A percentile compares a stretch with the other conserved stretches of the same genome.
Evolutionary conservation across 73 alveolate species (phyloP).

Genomic region (Stentor coeruleus): DNA sequence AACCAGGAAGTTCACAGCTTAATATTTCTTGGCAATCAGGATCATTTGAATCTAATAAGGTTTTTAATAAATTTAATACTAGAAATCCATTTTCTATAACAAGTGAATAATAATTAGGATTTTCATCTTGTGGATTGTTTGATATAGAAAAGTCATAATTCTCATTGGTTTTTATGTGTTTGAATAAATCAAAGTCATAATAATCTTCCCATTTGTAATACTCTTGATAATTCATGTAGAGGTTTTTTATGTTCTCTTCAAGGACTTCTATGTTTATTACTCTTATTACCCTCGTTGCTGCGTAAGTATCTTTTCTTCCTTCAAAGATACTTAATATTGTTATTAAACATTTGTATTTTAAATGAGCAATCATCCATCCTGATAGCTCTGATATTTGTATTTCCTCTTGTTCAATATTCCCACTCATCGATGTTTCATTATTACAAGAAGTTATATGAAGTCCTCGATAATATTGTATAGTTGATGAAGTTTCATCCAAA

Average conservation of each 20-base stretch:
- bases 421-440: background rate
- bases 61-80: constrained; percentile 30
- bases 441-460: constrained; percentile 10
- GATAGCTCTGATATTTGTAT: background rate
- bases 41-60: constrained; percentile 27
- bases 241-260: constrained; percentile 27
- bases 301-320: constrained; percentile 42
- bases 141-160: constrained; percentile 23
- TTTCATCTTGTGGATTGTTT: constrained; percentile 18
- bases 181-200: constrained; percentile 18
- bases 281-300: constrained; percentile 40
- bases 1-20: constrained; percentile 32
- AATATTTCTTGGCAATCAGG: constrained; percentile 38
- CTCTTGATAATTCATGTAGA: constrained; percentile 1
- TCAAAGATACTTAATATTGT: constrained; percentile 42
- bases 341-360: constrained; percentile 44
- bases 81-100: constrained; percentile 53
- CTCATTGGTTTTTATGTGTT: constrained; percentile 21
- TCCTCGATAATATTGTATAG: background rate
- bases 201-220: background rate
- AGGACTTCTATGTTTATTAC: constrained; percentile 39
- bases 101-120: constrained; percentile 30
- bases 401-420: background rate
- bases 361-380: constrained; percentile 37
- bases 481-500: constrained; percentile 37